These are phyloP conservation scores for Amylocarpus encephaloides DNA, from an alignment of 2,329 filamentous ascomycete genomes.

Conservation along the genomic window DNA sequence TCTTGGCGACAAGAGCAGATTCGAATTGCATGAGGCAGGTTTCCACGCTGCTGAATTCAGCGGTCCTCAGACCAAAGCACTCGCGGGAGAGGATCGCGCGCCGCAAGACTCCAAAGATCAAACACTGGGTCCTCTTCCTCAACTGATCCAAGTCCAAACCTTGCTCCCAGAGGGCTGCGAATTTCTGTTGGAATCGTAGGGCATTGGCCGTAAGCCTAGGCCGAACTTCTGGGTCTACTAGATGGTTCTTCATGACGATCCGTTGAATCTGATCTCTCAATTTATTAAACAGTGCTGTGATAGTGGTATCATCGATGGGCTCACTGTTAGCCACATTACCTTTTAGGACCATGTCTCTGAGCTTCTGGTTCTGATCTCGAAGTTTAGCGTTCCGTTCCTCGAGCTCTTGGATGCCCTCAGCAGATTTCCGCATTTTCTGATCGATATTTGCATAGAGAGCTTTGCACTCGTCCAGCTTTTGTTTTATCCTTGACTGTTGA, in stretches of 20 bases:
- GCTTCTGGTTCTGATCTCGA: neutral
- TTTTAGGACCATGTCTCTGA: neutral
- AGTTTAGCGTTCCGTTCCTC: neutral
- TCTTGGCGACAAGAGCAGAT: neutral
- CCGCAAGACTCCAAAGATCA: constrained; percentile 5
- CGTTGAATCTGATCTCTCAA: constrained; percentile 9
- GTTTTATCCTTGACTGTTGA: no score
- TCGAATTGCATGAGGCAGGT: neutral
- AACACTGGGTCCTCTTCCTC: neutral
- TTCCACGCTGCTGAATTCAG: neutral
- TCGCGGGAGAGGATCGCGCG: neutral
- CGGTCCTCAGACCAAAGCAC: constrained; percentile 7
- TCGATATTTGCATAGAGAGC: neutral
- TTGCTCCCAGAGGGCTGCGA: constrained; percentile 1
- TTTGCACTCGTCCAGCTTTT: no score
- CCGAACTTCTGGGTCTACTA: neutral
- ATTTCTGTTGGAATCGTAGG: neutral
- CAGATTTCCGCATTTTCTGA: neutral
- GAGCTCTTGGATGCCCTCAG: neutral
- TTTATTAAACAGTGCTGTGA: neutral
- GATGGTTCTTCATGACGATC: neutral
- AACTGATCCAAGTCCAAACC: neutral
- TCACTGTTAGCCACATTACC: neutral
- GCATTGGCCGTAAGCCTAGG: neutral
- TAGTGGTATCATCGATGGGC: neutral